Evolutionary conservation across 208 protist genomes (phyloP).

Genomic region (Paratrypanosoma confusum): DNA sequence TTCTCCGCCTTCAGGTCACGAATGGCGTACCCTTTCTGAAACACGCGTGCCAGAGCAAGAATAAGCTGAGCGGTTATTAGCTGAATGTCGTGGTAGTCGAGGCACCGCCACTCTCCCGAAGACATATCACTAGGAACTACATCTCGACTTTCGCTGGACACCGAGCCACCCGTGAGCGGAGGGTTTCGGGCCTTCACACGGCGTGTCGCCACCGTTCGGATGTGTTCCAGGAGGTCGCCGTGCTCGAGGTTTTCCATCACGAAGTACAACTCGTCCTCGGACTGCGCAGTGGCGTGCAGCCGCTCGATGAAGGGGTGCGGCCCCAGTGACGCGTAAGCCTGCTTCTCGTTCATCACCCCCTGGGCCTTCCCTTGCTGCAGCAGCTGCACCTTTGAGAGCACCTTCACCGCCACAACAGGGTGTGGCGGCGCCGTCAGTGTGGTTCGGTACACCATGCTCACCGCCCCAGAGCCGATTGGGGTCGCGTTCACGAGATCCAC

Average conservation of each 20-base stretch:
- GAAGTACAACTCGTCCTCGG: slow-evolving; percentile 85
- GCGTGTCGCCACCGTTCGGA: slow-evolving; percentile 24
- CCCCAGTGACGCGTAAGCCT: slow-evolving; percentile 36
- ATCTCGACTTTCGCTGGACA: no score
- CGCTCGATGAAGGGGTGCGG: slow-evolving; percentile 70
- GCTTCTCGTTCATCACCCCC: slow-evolving; percentile 76
- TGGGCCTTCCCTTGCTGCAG: slow-evolving; percentile 79
- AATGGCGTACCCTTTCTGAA: slow-evolving; percentile 53
- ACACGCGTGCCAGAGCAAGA: slow-evolving; percentile 36
- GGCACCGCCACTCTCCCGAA: slow-evolving; percentile 25
- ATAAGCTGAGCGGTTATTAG: slow-evolving; percentile 80
- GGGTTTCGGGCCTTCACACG: slow-evolving; percentile 20
- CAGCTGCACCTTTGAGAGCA: slow-evolving; percentile 79
- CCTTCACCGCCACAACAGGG: slow-evolving; percentile 54
- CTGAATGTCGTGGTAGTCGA: slow-evolving; percentile 69
- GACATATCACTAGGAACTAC: not conserved
- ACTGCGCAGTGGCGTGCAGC: slow-evolving; percentile 83
- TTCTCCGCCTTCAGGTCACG: slow-evolving; percentile 89
- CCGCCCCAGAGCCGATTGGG: slow-evolving; percentile 70
- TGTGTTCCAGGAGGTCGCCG: slow-evolving; percentile 88
- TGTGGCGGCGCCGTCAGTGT: slow-evolving; percentile 14
- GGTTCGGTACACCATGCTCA: slow-evolving; percentile 64
- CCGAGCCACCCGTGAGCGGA: not conserved
- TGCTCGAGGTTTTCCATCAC: slow-evolving; percentile 90
- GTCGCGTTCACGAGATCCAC: slow-evolving; percentile 38